Base-by-base conservation (phyloP, 2,329 filamentous ascomycete species). In the Microdochium paspali region DNA sequence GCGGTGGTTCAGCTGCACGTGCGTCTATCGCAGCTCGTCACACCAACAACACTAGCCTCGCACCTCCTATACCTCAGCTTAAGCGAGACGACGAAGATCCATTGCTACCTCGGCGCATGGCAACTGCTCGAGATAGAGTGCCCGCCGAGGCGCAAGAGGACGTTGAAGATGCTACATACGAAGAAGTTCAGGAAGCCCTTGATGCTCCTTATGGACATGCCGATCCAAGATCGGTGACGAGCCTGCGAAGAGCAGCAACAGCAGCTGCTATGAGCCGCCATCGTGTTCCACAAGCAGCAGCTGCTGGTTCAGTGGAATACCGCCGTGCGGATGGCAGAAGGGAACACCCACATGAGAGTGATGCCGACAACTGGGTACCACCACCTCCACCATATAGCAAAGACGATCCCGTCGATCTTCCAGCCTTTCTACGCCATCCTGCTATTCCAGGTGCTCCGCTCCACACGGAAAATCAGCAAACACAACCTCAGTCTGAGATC, bases 351-450 rank as follows among this genome's bases (percentile, higher is more conserved):
- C 87, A 93, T 62, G 87, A 93, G 64, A 91, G 87, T 53, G 87
- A 93, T 61, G 87, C 87, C 3, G 88, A 93, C 57, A 88, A 90
- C 56, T 94, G 88, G 88, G 85, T 90, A 4, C 86, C 87, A 4
- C 88, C 88, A 4, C 88, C 88, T 9, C 88, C 88, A 3, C 87
- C 87, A 1, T 94, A 94, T 56, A 79, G 82, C 35, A 77, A 79
- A 47, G 81, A 85, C 0, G 77, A 80, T 44, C 77, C 77, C 1
- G 71, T 70, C 10, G 76, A 79, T 54, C 52, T 78, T 47, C 77
- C 78, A 1, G 72, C 67, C 2, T 82, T 81, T 51, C 54, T 82
- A 52, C 74, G 77, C 25, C 72, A 77, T 46, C 65, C 69, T 28
- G 58, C 67, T 26, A 63, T 73, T 44, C 60, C 68, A 44, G 67